A percentile compares a stretch with the other conserved stretches of the same genome.
Conservation (phyloP, 2,329 filamentous ascomycete genomes). For the Trichoderma lentiforme region DNA sequence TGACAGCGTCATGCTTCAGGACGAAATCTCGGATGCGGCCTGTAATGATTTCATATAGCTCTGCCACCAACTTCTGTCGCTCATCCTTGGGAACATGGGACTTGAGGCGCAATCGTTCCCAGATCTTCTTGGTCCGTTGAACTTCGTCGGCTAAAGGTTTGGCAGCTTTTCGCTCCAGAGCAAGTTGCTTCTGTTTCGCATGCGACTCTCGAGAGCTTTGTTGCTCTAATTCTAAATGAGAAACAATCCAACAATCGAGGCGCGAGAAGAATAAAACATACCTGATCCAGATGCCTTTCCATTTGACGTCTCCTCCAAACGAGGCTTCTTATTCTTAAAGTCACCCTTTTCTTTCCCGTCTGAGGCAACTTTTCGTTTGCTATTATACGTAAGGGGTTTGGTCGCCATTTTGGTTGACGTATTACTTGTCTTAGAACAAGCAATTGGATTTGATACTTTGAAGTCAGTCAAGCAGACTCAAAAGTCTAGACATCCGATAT, state of each 20-base stretch:
- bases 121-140: slow-evolving; percentile 88
- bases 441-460: background rate
- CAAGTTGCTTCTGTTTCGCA: slow-evolving; percentile 85
- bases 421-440: slow-evolving; percentile 21
- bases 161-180: slow-evolving; percentile 82
- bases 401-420: slow-evolving; percentile 42
- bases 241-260: background rate
- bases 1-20: slow-evolving; percentile 97
- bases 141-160: slow-evolving; percentile 93
- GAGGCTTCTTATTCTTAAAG: slow-evolving; percentile 50
- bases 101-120: slow-evolving; percentile 90
- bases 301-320: slow-evolving; percentile 28
- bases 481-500: slow-evolving; percentile 17
- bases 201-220: slow-evolving; percentile 81
- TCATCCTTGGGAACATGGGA: slow-evolving; percentile 90
- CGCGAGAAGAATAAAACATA: slow-evolving; percentile 28
- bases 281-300: slow-evolving; percentile 41
- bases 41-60: slow-evolving; percentile 88
- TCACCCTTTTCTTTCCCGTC: slow-evolving; percentile 42
- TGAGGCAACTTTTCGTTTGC: slow-evolving; percentile 56
- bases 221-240: slow-evolving; percentile 31
- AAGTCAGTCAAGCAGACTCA: background rate
- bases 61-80: slow-evolving; percentile 78
- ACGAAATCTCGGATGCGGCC: slow-evolving; percentile 93
- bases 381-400: slow-evolving; percentile 45